phyloP scores from a whole-genome alignment of 192 early-diverging fungal genomes.

The Coemansia sp. region DNA sequence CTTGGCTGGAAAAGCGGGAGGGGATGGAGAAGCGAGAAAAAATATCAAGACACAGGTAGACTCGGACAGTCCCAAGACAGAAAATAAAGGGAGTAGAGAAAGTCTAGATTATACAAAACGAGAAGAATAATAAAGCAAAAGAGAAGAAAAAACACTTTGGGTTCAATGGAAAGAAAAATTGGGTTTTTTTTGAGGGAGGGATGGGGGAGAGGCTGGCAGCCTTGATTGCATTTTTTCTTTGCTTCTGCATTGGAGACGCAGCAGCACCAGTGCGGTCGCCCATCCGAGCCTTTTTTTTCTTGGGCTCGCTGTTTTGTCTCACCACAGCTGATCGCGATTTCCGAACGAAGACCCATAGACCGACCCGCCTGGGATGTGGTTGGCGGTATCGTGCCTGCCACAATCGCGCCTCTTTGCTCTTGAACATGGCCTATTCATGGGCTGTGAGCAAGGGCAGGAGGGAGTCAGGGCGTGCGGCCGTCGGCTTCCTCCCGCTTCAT shows the following conservation, averaged over 20 bases:
- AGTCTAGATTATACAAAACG: constrained; percentile 28
- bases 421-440: no score
- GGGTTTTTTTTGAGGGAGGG: constrained; percentile 7
- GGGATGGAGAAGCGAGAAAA: constrained; percentile 9
- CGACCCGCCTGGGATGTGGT: not conserved
- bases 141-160: constrained; percentile 7
- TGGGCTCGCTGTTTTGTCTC: not conserved
- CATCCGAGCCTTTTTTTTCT: not conserved
- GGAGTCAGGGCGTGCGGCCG: not conserved
- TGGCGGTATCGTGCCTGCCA: not conserved
- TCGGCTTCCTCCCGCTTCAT: no score
- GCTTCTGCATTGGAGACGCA: not conserved
- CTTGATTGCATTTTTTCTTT: not conserved
- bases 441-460: no score
- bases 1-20: not conserved
- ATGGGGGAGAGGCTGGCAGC: not conserved
- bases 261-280: no score
- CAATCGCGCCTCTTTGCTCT: not conserved
- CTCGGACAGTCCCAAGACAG: constrained; percentile 14
- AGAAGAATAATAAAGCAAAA: constrained; percentile 24
- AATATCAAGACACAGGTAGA: constrained; percentile 7
- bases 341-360: not conserved
- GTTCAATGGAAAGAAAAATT: constrained; percentile 4
- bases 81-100: constrained; percentile 16
- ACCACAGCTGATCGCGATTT: constrained; percentile 3